Evolutionary conservation across 2,329 filamentous ascomycete species (phyloP).

Genomic region (Diplodia scrobiculata): DNA sequence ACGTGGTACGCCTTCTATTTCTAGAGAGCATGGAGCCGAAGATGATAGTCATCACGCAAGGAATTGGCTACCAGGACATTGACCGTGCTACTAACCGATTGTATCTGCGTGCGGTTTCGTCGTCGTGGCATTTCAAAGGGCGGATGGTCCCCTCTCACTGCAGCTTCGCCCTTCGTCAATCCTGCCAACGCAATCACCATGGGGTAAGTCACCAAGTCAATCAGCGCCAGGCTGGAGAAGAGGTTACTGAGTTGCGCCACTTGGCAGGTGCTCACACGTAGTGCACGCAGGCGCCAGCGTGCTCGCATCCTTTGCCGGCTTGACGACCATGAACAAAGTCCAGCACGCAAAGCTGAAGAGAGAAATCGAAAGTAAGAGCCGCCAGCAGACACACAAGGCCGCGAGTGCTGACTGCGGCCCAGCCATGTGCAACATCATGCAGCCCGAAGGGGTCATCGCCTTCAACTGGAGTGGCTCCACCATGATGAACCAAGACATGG

Average conservation of each 20-base stretch:
- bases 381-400: neutral
- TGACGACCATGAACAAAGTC: neutral
- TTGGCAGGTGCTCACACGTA: constrained; percentile 4
- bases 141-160: neutral
- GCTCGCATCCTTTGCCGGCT: neutral
- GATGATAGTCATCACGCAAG: neutral
- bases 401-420: neutral
- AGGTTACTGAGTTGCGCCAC: neutral
- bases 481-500: neutral
- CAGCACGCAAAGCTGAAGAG: neutral
- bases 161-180: neutral
- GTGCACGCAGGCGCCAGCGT: neutral
- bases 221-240: neutral
- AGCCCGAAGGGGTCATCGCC: neutral
- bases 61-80: neutral
- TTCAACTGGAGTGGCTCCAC: neutral
- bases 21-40: neutral
- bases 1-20: neutral
- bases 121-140: too few relatives aligned
- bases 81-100: neutral
- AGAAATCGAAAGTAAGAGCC: constrained; percentile 6
- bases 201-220: neutral
- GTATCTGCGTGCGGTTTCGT: neutral
- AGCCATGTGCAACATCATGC: neutral
- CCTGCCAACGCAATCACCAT: neutral